phyloP scores from a whole-genome alignment of 2,329 filamentous ascomycete species.

The Exophiala phaeomuriformis region DNA sequence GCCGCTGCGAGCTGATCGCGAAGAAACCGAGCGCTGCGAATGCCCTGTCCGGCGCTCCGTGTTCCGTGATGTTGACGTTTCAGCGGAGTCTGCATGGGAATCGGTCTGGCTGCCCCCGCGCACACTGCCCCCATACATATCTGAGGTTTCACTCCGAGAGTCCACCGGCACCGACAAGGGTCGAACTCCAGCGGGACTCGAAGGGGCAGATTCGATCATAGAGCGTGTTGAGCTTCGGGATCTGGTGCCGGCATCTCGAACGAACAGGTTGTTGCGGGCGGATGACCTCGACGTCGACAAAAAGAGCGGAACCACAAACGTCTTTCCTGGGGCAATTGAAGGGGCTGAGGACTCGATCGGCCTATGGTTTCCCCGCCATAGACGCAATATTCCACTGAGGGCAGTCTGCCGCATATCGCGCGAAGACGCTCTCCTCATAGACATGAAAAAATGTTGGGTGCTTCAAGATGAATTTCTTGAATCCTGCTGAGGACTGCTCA shows the following conservation, averaged over 20 bases:
- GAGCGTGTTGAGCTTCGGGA: conserved; percentile 26
- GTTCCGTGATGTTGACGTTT: conserved; percentile 1
- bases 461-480: no score
- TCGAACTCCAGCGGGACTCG: conserved; percentile 8
- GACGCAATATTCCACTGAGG: conserved; percentile 9
- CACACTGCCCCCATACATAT: conserved; percentile 13
- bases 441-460: neutral
- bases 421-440: neutral
- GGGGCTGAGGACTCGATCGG: conserved; percentile 4
- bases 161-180: conserved; percentile 9
- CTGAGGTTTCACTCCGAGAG: conserved; percentile 10
- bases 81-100: neutral
- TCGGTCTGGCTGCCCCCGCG: neutral
- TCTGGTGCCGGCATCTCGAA: conserved; percentile 15
- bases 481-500: no score
- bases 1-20: conserved; percentile 5
- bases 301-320: conserved; percentile 18
- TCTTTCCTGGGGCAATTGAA: conserved; percentile 7
- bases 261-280: conserved; percentile 12
- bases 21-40: conserved; percentile 1
- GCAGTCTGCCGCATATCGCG: conserved; percentile 2
- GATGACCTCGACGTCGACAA: conserved; percentile 12
- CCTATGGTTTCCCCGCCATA: conserved; percentile 5
- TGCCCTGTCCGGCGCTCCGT: neutral
- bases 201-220: conserved; percentile 24